phyloP scores from a whole-genome alignment of 2,329 filamentous ascomycete genomes.

The Endoconidiophora laricicola region DNA sequence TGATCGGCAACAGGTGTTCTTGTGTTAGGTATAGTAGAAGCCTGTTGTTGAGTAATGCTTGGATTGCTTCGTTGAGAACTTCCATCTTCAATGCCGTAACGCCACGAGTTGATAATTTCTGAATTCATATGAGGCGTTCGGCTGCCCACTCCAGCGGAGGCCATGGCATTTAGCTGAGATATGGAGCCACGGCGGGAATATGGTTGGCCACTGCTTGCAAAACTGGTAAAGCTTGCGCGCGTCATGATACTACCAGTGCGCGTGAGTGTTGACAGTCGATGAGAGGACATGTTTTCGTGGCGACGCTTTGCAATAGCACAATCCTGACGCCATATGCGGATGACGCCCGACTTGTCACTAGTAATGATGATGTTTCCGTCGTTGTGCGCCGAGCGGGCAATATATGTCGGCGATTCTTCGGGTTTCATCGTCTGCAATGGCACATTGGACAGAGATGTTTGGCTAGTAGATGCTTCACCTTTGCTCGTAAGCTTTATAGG shows the following conservation, averaged over 20 bases:
- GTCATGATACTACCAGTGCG: constrained; percentile 40
- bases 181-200: constrained; percentile 40
- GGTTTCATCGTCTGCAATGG: constrained; percentile 25
- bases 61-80: constrained; percentile 19
- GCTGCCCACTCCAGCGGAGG: constrained; percentile 18
- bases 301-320: constrained; percentile 69
- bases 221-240: constrained; percentile 28
- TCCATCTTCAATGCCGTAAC: constrained; percentile 42
- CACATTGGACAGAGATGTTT: constrained; percentile 23
- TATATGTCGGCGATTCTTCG: constrained; percentile 59
- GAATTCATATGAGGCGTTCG: constrained; percentile 24
- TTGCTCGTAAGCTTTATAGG: constrained; percentile 67
- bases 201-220: constrained; percentile 21
- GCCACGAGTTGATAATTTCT: constrained; percentile 79
- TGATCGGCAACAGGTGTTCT: not conserved
- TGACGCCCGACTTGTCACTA: constrained; percentile 69
- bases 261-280: constrained; percentile 52
- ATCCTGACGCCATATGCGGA: constrained; percentile 92
- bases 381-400: constrained; percentile 56
- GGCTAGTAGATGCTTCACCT: constrained; percentile 38
- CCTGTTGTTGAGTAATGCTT: not conserved
- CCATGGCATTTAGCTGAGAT: constrained; percentile 17
- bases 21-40: not conserved
- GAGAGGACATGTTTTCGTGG: constrained; percentile 61
- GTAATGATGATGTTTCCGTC: constrained; percentile 86